Conservation (phyloP, 1,139 yeast genomes). For the Petasospora rhodanensis region DNA sequence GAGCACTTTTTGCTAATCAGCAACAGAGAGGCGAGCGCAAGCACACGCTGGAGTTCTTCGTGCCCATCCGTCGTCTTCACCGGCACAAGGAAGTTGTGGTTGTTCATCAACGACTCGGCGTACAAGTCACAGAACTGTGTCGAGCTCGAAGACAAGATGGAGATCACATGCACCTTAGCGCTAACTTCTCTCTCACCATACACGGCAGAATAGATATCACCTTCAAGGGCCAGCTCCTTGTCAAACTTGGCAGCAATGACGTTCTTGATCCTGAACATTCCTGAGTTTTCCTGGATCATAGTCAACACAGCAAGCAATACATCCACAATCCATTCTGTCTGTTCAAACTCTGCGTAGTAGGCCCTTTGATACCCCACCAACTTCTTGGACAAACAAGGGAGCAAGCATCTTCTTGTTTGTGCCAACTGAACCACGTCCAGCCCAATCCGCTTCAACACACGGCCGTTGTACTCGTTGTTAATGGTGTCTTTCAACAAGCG, state of each 20-base stretch:
- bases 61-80: conserved; percentile 55
- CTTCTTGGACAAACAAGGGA: conserved; percentile 52
- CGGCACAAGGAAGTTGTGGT: conserved; percentile 40
- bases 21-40: conserved; percentile 50
- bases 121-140: conserved; percentile 36
- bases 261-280: conserved; percentile 57
- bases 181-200: conserved; percentile 63
- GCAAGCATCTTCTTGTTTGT: conserved; percentile 61
- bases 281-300: conserved; percentile 50
- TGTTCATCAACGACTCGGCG: conserved; percentile 37
- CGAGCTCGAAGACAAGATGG: conserved; percentile 38
- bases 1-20: conserved; percentile 29
- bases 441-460: conserved; percentile 36
- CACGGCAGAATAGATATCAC: conserved; percentile 39
- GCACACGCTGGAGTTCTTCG: conserved; percentile 65
- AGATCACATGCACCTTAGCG: conserved; percentile 46
- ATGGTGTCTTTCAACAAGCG: conserved; percentile 28
- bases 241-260: conserved; percentile 44
- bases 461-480: conserved; percentile 27
- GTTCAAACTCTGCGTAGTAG: conserved; percentile 33
- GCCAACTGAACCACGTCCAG: conserved; percentile 46
- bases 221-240: conserved; percentile 20
- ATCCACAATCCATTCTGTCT: conserved; percentile 50
- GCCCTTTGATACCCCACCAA: conserved; percentile 40
- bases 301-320: conserved; percentile 44